Conservation (phyloP, 352 stramenopile genomes). For the Phytophthora tubulina region DNA sequence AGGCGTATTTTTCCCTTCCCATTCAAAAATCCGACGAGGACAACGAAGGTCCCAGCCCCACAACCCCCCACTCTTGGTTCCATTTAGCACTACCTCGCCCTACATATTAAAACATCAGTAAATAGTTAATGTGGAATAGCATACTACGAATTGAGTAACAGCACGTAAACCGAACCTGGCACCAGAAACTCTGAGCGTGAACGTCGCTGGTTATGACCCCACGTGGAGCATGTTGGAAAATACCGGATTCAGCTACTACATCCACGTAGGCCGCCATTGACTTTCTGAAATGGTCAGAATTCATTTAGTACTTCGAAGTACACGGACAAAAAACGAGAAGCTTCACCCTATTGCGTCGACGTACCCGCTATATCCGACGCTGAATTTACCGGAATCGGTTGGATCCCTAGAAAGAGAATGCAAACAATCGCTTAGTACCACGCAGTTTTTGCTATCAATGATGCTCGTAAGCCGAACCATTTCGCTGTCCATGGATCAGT, state of each 20-base stretch:
- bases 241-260: conserved; percentile 6
- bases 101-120: conserved; percentile 10
- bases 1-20: conserved; percentile 10
- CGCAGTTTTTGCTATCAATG: background rate
- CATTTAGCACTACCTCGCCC: conserved; percentile 59
- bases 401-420: conserved; percentile 31
- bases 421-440: background rate
- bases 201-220: conserved; percentile 51
- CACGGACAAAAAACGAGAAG: background rate
- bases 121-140: too few relatives aligned
- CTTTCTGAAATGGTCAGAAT: conserved; percentile 7
- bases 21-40: conserved; percentile 39
- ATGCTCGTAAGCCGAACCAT: conserved; percentile 29
- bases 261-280: conserved; percentile 39
- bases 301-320: background rate
- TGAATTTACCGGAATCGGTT: conserved; percentile 35
- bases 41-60: conserved; percentile 67
- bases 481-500: conserved; percentile 44
- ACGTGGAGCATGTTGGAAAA: conserved; percentile 29
- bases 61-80: conserved; percentile 50
- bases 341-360: background rate
- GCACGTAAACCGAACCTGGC: background rate
- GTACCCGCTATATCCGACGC: conserved; percentile 43
- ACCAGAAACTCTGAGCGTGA: conserved; percentile 54
- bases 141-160: background rate